Conservation (phyloP, 1,284 basidiomycete genomes). For the Volvariella surrecta region DNA sequence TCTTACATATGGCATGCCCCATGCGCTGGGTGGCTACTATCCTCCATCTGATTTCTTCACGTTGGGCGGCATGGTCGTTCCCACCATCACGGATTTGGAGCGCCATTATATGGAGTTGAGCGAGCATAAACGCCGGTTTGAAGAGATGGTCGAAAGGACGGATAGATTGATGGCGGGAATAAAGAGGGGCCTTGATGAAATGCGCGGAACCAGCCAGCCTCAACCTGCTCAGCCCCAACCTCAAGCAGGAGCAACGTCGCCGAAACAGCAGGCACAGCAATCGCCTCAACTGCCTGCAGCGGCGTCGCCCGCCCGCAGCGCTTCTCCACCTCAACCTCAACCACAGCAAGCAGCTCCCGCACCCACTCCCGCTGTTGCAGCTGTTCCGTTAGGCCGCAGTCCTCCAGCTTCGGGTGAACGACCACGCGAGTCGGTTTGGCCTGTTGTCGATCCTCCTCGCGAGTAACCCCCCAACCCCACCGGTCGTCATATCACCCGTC, state of each 20-base stretch:
- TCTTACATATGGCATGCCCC: constrained; percentile 22
- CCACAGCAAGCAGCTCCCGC: not conserved
- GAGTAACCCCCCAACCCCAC: too few species aligned
- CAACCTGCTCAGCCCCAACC: not conserved
- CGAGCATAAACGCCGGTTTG: constrained; percentile 50
- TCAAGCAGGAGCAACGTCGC: not conserved
- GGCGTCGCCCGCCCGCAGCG: not conserved
- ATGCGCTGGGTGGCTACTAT: constrained; percentile 17
- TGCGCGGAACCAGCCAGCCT: constrained; percentile 24
- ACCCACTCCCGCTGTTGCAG: not conserved
- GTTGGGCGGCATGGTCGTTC: constrained; percentile 25
- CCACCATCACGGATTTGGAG: constrained; percentile 54
- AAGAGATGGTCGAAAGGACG: constrained; percentile 66
- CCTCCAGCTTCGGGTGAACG: too few species aligned
- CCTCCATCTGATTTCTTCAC: constrained; percentile 21
- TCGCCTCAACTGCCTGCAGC: not conserved
- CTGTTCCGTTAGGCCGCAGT: not conserved
- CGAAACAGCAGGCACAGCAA: constrained; percentile 4
- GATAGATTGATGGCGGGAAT: constrained; percentile 63
- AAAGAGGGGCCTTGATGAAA: constrained; percentile 66
- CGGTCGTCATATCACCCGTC: too few species aligned
- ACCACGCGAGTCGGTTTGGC: too few species aligned
- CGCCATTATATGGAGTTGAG: constrained; percentile 57
- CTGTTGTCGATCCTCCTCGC: too few species aligned
- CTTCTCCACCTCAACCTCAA: not conserved